phyloP scores from a whole-genome alignment of 306 rosid species.

The Prunus mira region DNA sequence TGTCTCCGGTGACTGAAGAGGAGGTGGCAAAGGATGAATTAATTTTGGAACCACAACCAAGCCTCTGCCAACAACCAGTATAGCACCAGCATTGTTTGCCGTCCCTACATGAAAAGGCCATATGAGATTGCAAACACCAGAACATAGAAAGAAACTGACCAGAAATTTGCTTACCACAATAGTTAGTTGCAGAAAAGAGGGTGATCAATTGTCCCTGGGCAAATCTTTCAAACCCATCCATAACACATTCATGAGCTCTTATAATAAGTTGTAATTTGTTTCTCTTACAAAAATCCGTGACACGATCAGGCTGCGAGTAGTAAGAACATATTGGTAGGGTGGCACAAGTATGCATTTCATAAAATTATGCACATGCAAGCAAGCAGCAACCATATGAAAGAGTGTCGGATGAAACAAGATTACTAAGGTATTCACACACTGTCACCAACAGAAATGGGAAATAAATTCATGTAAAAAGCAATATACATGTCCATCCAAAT shows the following conservation, averaged over 20 bases:
- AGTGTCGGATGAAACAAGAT: background rate
- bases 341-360: background rate
- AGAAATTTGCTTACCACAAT: slow-evolving; percentile 67
- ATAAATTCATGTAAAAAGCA: background rate
- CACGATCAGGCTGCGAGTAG: slow-evolving; percentile 92
- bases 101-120: slow-evolving; percentile 54
- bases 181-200: slow-evolving; percentile 97
- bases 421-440: background rate
- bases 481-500: background rate
- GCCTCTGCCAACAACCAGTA: slow-evolving; percentile 96
- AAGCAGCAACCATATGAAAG: background rate
- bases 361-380: background rate
- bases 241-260: slow-evolving; percentile 99
- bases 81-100: slow-evolving; percentile 99
- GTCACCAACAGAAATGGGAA: background rate
- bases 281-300: slow-evolving; percentile 90
- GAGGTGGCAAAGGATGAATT: slow-evolving; percentile 97
- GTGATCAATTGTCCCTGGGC: slow-evolving; percentile 99
- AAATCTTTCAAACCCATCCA: slow-evolving; percentile 99
- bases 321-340: slow-evolving; percentile 22
- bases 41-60: slow-evolving; percentile 97
- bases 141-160: slow-evolving; percentile 1
- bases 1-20: slow-evolving; percentile 94
- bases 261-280: slow-evolving; percentile 93
- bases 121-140: slow-evolving; percentile 25